These are phyloP conservation scores for Bombardia bombarda DNA, from an alignment of 495 filamentous ascomycete species.

Conservation along the genomic window DNA sequence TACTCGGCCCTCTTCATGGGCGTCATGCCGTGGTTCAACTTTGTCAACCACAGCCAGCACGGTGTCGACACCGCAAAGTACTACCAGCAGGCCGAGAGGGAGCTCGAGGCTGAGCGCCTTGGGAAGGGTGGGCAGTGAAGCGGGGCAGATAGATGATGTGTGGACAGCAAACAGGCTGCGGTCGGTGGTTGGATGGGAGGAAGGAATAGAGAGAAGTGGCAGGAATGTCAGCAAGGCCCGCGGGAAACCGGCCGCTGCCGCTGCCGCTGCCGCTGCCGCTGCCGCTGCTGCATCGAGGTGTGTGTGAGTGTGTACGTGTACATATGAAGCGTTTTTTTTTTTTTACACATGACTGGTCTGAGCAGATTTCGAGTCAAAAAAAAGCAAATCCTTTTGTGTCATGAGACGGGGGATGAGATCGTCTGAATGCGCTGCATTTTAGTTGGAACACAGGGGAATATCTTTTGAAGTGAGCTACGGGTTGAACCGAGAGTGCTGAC, in stretches of 20 bases:
- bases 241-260: neutral
- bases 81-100: slow-evolving; percentile 90
- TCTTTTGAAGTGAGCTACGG: too few species aligned
- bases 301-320: too few species aligned
- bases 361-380: slow-evolving; percentile 13
- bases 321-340: slow-evolving; percentile 17
- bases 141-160: too few species aligned
- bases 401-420: neutral
- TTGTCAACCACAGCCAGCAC: slow-evolving; percentile 96
- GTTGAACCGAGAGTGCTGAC: too few species aligned
- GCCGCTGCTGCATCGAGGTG: neutral
- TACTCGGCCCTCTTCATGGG: slow-evolving; percentile 77
- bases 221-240: neutral
- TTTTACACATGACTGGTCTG: slow-evolving; percentile 14
- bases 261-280: neutral
- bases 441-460: too few species aligned
- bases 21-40: slow-evolving; percentile 90
- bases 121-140: slow-evolving; percentile 13
- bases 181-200: neutral
- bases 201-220: neutral
- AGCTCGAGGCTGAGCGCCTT: slow-evolving; percentile 69
- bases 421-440: too few species aligned
- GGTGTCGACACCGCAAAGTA: slow-evolving; percentile 98
- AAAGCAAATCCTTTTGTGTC: slow-evolving; percentile 10
- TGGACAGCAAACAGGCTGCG: too few species aligned